Evolutionary conservation across 2,329 filamentous ascomycete genomes (phyloP).

Genomic region (Colletotrichum paranaense): DNA sequence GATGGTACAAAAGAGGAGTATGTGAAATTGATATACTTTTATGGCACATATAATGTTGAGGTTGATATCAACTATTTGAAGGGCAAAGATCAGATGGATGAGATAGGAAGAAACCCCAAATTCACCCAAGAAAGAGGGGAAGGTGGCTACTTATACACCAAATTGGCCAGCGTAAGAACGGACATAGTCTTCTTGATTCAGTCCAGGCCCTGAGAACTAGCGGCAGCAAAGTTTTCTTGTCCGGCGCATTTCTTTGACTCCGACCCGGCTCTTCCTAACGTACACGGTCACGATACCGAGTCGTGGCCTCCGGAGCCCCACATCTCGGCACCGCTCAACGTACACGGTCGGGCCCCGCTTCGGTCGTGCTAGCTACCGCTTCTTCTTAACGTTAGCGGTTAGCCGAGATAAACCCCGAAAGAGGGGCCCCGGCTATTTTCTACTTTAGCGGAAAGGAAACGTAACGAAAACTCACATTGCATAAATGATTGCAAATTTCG

Average conservation of each 20-base stretch:
- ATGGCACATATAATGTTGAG: not conserved
- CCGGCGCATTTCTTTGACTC: not conserved
- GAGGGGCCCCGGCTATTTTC: not conserved
- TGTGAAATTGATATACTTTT: not conserved
- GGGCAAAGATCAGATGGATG: not conserved
- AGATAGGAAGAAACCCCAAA: not conserved
- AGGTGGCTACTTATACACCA: constrained; percentile 9
- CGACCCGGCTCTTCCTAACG: constrained; percentile 25
- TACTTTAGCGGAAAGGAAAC: not conserved
- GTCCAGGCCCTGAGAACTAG: not conserved
- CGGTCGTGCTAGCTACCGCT: not conserved
- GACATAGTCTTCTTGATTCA: not conserved
- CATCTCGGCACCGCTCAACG: constrained; percentile 5
- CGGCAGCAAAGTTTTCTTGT: constrained; percentile 3
- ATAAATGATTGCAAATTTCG: not conserved
- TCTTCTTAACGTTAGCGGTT: constrained; percentile 5
- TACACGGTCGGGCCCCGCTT: constrained; percentile 26
- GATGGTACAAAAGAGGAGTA: not conserved
- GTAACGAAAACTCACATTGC: not conserved
- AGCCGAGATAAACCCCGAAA: not conserved
- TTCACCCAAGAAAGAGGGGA: not conserved
- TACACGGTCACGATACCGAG: constrained; percentile 15
- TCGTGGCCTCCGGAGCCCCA: constrained; percentile 17
- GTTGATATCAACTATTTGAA: not conserved
- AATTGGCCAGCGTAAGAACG: not conserved